Conservation (phyloP, 108 stramenopile genomes). For the Fragilaria crotonensis region DNA sequence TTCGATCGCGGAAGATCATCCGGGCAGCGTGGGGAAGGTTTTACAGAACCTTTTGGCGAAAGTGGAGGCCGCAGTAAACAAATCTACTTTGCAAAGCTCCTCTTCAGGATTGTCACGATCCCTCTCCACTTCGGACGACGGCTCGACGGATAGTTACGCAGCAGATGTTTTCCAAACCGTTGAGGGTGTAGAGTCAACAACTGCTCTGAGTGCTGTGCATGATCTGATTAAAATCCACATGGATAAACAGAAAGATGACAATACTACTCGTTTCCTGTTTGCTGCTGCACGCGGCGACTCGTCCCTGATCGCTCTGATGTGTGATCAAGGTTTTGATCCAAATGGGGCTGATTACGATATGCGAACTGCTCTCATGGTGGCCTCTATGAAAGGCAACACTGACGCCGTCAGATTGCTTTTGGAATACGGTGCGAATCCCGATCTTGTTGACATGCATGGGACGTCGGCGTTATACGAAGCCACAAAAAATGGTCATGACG, state of each 20-base stretch:
- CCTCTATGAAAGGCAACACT: slow-evolving; percentile 26
- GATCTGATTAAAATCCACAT: slow-evolving; percentile 36
- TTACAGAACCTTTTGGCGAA: slow-evolving; percentile 32
- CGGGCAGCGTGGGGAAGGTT: slow-evolving; percentile 25
- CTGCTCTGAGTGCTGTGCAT: slow-evolving; percentile 7
- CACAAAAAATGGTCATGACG: slow-evolving; percentile 25
- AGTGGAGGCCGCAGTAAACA: slow-evolving; percentile 2
- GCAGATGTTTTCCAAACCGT: not conserved
- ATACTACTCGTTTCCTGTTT: slow-evolving; percentile 31
- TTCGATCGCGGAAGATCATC: slow-evolving; percentile 33
- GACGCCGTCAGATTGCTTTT: slow-evolving; percentile 23
- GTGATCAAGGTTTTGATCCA: slow-evolving; percentile 35
- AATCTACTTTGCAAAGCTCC: not conserved
- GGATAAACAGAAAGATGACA: slow-evolving; percentile 33
- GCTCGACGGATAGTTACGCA: not conserved
- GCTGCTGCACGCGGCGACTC: slow-evolving; percentile 26
- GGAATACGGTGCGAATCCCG: slow-evolving; percentile 18
- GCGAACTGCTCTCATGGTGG: slow-evolving; percentile 35
- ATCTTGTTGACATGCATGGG: slow-evolving; percentile 25
- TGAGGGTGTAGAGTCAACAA: not conserved
- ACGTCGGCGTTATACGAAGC: slow-evolving; percentile 29
- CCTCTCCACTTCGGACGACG: not conserved
- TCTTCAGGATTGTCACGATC: not conserved
- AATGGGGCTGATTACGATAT: slow-evolving; percentile 29
- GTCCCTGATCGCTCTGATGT: slow-evolving; percentile 19